Evolutionary conservation across 371 early-diverging fungal species (phyloP), one percentile per base, ranked within the genome.

Genomic region (Thermomucor indicae-seudaticae): DNA sequence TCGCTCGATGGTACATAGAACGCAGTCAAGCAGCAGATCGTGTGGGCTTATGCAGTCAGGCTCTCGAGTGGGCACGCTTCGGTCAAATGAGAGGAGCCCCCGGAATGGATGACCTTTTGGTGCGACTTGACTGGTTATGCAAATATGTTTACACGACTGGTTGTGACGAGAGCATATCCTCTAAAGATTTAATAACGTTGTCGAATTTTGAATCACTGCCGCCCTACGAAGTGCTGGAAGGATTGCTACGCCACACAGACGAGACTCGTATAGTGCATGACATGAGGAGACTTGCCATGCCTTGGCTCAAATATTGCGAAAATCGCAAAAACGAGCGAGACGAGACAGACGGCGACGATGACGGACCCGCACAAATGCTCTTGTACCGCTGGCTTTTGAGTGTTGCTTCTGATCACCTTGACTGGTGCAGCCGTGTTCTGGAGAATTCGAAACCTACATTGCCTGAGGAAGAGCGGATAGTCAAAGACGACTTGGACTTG

Each of bases 1-100:
- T 87, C 20, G 66, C 75, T 2, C 53, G 78, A 10, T 89, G 88
- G 88, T 86, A 86, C 53, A 48, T 64, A 12, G 62, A 73, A 6
- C 77, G 83, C 4, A 76, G 80, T 10, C 49, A 54, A 10, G 64
- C 72, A 4, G 81, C 86, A 38, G 87, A 88, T 52, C 53, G 49
- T 8, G 65, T 67, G 37, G 85, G 85, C 10, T 62, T 79, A 19
- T 61, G 72, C 27, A 70, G 70, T 14, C 62, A 77, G 29, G 81
- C 86, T 4, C 62, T 84, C 6, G 79, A 74, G 16, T 62, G 86
- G 48, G 59, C 76, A 23, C 74, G 75, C 14, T 58, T 71, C 34
- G 88, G 79, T n/a, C 67, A 60, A 25, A 67, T 67, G 16, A 72
- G 76, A 60, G 62, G 76, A 14, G 79, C 85, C 1, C 51, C 61